A percentile compares a stretch with the other conserved stretches of the same genome.
phyloP scores from a whole-genome alignment of 768 basidiomycete species.

The Imleria badia region DNA sequence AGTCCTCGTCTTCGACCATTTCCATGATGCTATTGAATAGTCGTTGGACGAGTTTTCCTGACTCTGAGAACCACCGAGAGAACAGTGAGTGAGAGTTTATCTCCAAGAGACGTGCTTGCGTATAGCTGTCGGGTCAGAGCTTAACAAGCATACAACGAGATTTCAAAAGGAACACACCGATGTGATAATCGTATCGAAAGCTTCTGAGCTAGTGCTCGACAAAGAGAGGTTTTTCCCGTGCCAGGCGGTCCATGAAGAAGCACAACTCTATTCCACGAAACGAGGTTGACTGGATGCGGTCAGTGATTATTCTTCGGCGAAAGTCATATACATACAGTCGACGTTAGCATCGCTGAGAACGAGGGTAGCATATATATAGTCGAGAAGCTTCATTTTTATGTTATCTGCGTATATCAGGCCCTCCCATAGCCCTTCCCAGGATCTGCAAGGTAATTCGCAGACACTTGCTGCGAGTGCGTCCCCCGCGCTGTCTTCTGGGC shows the following conservation, averaged over 20 bases:
- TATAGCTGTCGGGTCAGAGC: conserved; percentile 54
- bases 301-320: background rate
- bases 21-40: conserved; percentile 88
- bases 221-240: conserved; percentile 95
- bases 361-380: conserved; percentile 94
- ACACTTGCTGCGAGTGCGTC: conserved; percentile 87
- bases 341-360: conserved; percentile 88
- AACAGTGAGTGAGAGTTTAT: conserved; percentile 99
- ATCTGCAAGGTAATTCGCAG: conserved; percentile 79
- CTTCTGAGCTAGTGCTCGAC: conserved; percentile 93
- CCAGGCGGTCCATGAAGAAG: conserved; percentile 96
- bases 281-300: conserved; percentile 68
- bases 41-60: conserved; percentile 94
- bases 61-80: conserved; percentile 99
- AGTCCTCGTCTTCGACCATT: conserved; percentile 87
- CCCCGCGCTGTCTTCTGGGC: conserved; percentile 53
- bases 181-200: conserved; percentile 87
- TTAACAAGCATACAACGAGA: background rate
- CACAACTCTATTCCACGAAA: conserved; percentile 95
- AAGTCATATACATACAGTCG: conserved; percentile 58
- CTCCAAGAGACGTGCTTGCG: conserved; percentile 85
- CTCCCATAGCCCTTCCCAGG: conserved; percentile 92
- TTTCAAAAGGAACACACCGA: conserved; percentile 46
- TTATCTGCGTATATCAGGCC: conserved; percentile 81
- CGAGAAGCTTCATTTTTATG: conserved; percentile 84